Base-by-base conservation (phyloP, 2,329 filamentous ascomycete genomes). In the Pyricularia pennisetigena region DNA sequence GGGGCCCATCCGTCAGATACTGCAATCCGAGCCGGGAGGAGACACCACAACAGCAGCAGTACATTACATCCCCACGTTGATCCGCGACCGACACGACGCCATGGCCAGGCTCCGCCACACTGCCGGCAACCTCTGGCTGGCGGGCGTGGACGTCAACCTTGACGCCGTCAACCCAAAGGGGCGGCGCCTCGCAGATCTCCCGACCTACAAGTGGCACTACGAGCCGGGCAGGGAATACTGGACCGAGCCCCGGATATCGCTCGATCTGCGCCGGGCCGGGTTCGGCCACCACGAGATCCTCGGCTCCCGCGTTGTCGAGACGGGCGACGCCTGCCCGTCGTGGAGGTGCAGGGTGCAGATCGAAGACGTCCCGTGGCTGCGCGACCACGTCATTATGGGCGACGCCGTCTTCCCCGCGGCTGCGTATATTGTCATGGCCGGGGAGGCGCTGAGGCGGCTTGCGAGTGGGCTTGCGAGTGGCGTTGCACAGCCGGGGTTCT, bases 341-440 rank as follows among this genome's bases (percentile, higher is more conserved):
- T 72, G 71, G 71, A 64, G 72, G 49, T 66, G 69, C 20, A 69
- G 70, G 64, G 20, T 69, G 8, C 67, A 70, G 3, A 29, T 73
- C 6, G 69, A 61, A 6, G 70, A 72, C 28, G 69, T 72, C 12
- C 77, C 83, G 29, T 82, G 80, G 69, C 76, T 82, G 2, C 72
- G 76, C 14, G 81, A 83, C 70, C 82, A 83, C 73, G 70, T 72
- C 26, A 78, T 83, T 74, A 80, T 82, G n/a, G 76, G 74, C 65
- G 74, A 82, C 26, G 76, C 78, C 41, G 72, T 83, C 66, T 77
- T 81, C 32, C 78, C 82, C 32, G 80, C 74, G 2, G 73, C 77
- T 4, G 81, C 77, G 2, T 74, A 73, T n/a, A 71, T 77, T 0
- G 10, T 76, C n/a, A 73, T 78, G 68, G 69, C 41, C 28, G 69